These are phyloP conservation scores for Podochytrium sp. DNA, from an alignment of 192 early-diverging fungal genomes.

Conservation along the genomic window DNA sequence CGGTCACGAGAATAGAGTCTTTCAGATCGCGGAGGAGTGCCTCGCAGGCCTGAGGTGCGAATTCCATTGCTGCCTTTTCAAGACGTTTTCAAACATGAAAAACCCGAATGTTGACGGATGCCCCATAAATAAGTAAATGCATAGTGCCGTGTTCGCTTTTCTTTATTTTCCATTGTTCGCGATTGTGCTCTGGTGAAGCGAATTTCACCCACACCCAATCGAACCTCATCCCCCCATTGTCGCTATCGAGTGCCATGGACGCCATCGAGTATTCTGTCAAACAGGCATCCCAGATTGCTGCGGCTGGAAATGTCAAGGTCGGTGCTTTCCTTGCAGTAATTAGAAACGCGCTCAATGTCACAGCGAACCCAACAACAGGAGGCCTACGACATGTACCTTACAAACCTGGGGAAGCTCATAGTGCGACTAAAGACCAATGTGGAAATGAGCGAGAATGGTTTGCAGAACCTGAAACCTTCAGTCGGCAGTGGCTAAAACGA, in stretches of 20 bases:
- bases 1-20: background rate
- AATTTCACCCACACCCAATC: too few relatives aligned
- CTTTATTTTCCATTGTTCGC: too few relatives aligned
- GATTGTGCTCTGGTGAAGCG: too few relatives aligned
- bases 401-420: conserved; percentile 26
- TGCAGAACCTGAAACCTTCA: background rate
- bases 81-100: background rate
- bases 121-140: too few relatives aligned
- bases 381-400: conserved; percentile 21
- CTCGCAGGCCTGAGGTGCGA: background rate
- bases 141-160: too few relatives aligned
- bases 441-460: conserved; percentile 20
- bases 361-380: background rate
- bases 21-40: background rate
- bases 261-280: conserved; percentile 29
- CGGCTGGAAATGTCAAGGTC: conserved; percentile 11
- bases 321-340: background rate
- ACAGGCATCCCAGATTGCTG: conserved; percentile 13
- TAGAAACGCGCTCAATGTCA: background rate
- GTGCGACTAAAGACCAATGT: conserved; percentile 26
- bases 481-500: background rate
- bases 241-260: conserved; percentile 23
- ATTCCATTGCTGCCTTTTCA: background rate
- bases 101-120: too few relatives aligned
- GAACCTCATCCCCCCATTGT: too few relatives aligned